These are phyloP conservation scores for Talaromyces marneffei DNA, from an alignment of 2,329 filamentous ascomycete species.

Conservation along the genomic window DNA sequence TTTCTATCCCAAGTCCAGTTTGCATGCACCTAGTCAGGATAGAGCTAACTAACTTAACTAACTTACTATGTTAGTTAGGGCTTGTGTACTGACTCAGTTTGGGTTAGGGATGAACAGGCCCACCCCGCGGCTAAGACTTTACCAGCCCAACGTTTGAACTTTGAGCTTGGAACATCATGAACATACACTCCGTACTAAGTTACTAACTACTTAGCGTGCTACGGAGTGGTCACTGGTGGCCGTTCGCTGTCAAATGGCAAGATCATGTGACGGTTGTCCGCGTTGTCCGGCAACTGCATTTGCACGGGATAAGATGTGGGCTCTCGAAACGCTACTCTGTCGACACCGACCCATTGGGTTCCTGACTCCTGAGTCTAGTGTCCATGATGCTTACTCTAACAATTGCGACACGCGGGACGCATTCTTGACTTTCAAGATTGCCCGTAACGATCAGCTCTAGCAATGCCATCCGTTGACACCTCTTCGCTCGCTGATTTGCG, in stretches of 20 bases:
- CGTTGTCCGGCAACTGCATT: neutral
- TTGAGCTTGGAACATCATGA: neutral
- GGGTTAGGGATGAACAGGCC: neutral
- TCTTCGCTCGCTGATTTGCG: conserved; percentile 7
- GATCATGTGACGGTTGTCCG: neutral
- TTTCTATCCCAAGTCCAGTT: too few species aligned
- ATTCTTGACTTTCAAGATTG: neutral
- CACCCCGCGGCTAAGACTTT: neutral
- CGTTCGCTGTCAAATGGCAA: neutral
- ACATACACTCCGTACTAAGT: too few species aligned
- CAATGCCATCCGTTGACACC: neutral
- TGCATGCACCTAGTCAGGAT: neutral
- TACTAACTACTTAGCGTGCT: too few species aligned
- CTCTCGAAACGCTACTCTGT: neutral
- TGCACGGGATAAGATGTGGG: neutral
- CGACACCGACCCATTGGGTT: neutral
- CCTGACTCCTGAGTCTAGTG: neutral
- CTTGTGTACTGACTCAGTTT: neutral
- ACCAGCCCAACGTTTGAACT: too few species aligned
- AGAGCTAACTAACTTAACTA: too few species aligned
- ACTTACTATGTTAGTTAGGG: too few species aligned
- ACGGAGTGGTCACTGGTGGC: too few species aligned
- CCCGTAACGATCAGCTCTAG: neutral
- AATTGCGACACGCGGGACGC: neutral
- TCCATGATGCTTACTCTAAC: neutral